A percentile compares a stretch with the other conserved stretches of the same genome.
These are phyloP conservation scores for Phialophora verrucosa DNA, from an alignment of 2,329 filamentous ascomycete species.

Conservation along the genomic window DNA sequence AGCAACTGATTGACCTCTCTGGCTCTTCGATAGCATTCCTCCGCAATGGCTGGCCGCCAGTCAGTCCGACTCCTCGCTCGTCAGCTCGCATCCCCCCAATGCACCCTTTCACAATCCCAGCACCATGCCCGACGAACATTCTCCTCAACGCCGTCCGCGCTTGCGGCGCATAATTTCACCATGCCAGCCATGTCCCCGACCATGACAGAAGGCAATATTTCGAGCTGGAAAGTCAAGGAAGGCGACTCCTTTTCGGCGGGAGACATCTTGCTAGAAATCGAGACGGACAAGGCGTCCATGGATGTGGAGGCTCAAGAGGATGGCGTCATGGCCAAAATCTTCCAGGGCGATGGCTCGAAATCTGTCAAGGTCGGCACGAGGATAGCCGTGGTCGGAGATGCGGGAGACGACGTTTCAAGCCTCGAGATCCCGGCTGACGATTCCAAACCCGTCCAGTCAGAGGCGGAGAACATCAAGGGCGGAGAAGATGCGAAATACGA, in stretches of 20 bases:
- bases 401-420: constrained; percentile 75
- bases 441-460: constrained; percentile 36
- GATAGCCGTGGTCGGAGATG: constrained; percentile 82
- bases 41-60: constrained; percentile 37
- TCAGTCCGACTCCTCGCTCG: constrained; percentile 37
- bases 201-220: constrained; percentile 92
- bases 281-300: constrained; percentile 94
- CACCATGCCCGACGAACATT: constrained; percentile 33
- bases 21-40: neutral
- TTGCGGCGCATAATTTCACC: constrained; percentile 82
- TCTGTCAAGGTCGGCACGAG: constrained; percentile 76
- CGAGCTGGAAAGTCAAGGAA: constrained; percentile 84
- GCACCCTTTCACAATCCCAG: constrained; percentile 27
- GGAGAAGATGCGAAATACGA: constrained; percentile 31
- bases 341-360: constrained; percentile 73
- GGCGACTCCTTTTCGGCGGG: constrained; percentile 79
- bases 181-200: constrained; percentile 92
- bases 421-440: constrained; percentile 78
- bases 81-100: constrained; percentile 34
- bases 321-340: constrained; percentile 82
- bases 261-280: constrained; percentile 88
- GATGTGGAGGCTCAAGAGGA: constrained; percentile 93
- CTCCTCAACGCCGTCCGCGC: constrained; percentile 39
- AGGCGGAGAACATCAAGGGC: constrained; percentile 35
- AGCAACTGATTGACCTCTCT: neutral